Conservation (phyloP, 2,329 filamentous ascomycete genomes). For the Hypoxylon sp. region DNA sequence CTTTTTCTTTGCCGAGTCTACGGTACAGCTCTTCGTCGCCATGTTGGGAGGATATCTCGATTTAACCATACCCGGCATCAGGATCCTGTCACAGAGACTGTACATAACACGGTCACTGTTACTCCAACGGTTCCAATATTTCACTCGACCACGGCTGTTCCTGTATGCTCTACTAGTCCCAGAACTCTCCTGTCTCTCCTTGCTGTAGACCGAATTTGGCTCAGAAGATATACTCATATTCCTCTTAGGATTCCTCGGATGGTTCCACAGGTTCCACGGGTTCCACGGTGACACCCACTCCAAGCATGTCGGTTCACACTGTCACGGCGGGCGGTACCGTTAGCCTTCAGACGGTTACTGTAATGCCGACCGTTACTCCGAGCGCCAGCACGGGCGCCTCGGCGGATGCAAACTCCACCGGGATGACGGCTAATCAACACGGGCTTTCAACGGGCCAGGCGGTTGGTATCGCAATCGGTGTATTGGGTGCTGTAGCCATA, state of each 20-base stretch:
- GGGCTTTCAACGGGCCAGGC: constrained; percentile 49
- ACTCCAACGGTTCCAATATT: constrained; percentile 43
- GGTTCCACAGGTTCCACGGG: constrained; percentile 43
- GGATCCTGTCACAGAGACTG: constrained; percentile 53
- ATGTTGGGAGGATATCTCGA: constrained; percentile 42
- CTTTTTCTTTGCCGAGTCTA: constrained; percentile 33
- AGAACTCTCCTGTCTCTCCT: constrained; percentile 29
- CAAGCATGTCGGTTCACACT: constrained; percentile 62
- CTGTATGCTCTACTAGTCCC: constrained; percentile 52
- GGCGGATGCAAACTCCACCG: constrained; percentile 27
- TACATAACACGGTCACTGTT: constrained; percentile 57
- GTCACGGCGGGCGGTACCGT: constrained; percentile 69
- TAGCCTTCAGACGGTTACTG: constrained; percentile 64
- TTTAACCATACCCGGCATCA: constrained; percentile 53
- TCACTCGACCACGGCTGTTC: constrained; percentile 46
- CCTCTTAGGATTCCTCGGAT: constrained; percentile 37
- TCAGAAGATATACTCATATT: constrained; percentile 25
- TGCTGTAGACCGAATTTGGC: constrained; percentile 5
- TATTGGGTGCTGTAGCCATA: constrained; percentile 50
- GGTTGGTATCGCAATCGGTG: constrained; percentile 53
- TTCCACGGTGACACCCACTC: constrained; percentile 50
- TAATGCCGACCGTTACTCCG: constrained; percentile 60
- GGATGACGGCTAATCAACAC: constrained; percentile 32
- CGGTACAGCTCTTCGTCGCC: constrained; percentile 18
- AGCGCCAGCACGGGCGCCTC: constrained; percentile 6